These are phyloP conservation scores for Yamadazyma diospyri DNA, from an alignment of 1,139 yeast species.

Conservation along the genomic window DNA sequence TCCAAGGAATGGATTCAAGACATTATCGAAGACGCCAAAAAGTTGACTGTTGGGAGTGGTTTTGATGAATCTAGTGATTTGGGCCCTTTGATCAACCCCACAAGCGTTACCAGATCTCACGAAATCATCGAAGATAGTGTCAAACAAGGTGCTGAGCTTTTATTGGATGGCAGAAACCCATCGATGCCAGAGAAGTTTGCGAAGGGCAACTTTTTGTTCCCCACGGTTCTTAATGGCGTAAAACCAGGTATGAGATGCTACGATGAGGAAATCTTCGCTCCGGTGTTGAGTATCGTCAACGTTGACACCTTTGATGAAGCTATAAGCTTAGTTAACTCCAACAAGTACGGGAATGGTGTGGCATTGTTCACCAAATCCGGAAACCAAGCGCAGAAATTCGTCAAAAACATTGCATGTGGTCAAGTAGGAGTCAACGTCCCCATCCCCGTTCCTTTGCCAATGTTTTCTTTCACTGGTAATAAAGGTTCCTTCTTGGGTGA, in stretches of 20 bases:
- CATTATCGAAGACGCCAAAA: slow-evolving; percentile 54
- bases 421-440: slow-evolving; percentile 82
- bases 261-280: slow-evolving; percentile 76
- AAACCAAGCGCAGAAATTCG: slow-evolving; percentile 65
- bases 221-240: slow-evolving; percentile 62
- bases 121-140: slow-evolving; percentile 55
- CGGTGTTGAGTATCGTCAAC: slow-evolving; percentile 63
- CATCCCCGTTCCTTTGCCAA: slow-evolving; percentile 81
- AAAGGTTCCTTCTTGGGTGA: slow-evolving; percentile 78
- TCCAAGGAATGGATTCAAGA: slow-evolving; percentile 65
- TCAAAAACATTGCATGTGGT: slow-evolving; percentile 68
- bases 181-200: slow-evolving; percentile 34
- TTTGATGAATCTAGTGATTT: slow-evolving; percentile 59
- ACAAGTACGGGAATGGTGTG: slow-evolving; percentile 73
- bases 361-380: slow-evolving; percentile 72
- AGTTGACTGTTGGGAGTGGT: slow-evolving; percentile 64
- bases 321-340: slow-evolving; percentile 58
- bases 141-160: slow-evolving; percentile 56
- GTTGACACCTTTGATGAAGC: slow-evolving; percentile 74
- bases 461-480: slow-evolving; percentile 79
- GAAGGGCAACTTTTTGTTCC: slow-evolving; percentile 73
- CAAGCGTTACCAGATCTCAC: slow-evolving; percentile 50
- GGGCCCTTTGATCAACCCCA: slow-evolving; percentile 71
- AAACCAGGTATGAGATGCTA: slow-evolving; percentile 70
- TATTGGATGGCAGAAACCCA: slow-evolving; percentile 62